phyloP scores from a whole-genome alignment of 495 filamentous ascomycete species.

The Trichoderma parareesei region DNA sequence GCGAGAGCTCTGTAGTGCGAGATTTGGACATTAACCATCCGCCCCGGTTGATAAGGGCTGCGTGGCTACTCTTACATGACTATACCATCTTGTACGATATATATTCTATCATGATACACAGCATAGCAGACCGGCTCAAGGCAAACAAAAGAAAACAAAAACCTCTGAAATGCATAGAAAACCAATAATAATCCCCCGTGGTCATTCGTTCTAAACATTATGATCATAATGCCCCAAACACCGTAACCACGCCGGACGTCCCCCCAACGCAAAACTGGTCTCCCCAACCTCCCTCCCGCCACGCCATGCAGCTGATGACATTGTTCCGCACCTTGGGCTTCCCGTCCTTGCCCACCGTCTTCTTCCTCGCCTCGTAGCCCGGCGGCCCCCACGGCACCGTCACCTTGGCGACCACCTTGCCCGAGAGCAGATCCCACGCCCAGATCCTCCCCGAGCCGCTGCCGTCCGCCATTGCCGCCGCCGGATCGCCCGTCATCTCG shows the following conservation, averaged over 20 bases:
- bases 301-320: slow-evolving; percentile 56
- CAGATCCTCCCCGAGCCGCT: slow-evolving; percentile 55
- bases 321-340: slow-evolving; percentile 44
- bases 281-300: slow-evolving; percentile 60
- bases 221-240: slow-evolving; percentile 32
- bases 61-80: no score
- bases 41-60: no score
- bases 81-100: not conserved
- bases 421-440: slow-evolving; percentile 85
- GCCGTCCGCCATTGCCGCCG: slow-evolving; percentile 19
- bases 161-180: not conserved
- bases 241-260: slow-evolving; percentile 45
- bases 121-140: not conserved
- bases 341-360: slow-evolving; percentile 40
- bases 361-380: slow-evolving; percentile 39
- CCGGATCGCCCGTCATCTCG: slow-evolving; percentile 40
- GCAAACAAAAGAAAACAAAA: not conserved
- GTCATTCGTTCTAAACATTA: not conserved
- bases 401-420: slow-evolving; percentile 54
- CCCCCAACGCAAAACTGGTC: slow-evolving; percentile 49
- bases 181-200: not conserved
- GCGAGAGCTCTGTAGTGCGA: no score
- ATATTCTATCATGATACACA: not conserved
- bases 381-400: slow-evolving; percentile 52
- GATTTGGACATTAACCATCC: no score